Evolutionary conservation across 495 filamentous ascomycete species (phyloP), one percentile per base, ranked within the genome.

Genomic region (Hypoxylon lenormandii): DNA sequence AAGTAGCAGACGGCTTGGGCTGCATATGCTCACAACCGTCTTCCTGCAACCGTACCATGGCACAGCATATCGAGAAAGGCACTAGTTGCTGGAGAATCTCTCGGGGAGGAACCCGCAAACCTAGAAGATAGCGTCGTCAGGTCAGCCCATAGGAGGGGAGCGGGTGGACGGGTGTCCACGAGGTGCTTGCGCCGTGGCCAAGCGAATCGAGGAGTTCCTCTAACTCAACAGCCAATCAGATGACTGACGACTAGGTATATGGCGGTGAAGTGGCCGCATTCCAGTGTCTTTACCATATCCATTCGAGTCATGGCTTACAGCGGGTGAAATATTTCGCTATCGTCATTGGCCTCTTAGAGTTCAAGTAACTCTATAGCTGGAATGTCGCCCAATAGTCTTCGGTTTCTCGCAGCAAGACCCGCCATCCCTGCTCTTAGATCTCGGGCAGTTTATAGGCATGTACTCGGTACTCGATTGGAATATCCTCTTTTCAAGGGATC

Each of bases 71-170:
- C 57, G 43, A 43, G 23, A 33, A 45, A 52, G 48, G 49, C 46
- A 37, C 23, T 26, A 60, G 52, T 60, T 57, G 50, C 56, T 70
- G 30, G 60, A 66, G 67, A 66, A 66, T 48, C 66, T 64, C 30
- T 33, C 48, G 55, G 42, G 42, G 26, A 33, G 48, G 15, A 60
- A 50, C 38, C 60, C 18, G 50, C 16, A 8, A 53, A 26, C 33
- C 23, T 47, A 45, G 36, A 19, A 16, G 23, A 18, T 47, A 33
- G 10, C 6, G 30, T 11, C 30, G 30, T 33, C 4, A 54, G 13
- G 23, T 33, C 21, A 58, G 13, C 40, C 40, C 37, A 37, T 52
- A 51, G 37, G 22, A 43, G 38, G 18, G n/a, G n/a, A n/a, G n/a
- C n/a, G n/a, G n/a, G n/a, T n/a, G n/a, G 55, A 45, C 40, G 47